phyloP scores from a whole-genome alignment of 2,329 filamentous ascomycete genomes.

The Hirsutella thompsonii region DNA sequence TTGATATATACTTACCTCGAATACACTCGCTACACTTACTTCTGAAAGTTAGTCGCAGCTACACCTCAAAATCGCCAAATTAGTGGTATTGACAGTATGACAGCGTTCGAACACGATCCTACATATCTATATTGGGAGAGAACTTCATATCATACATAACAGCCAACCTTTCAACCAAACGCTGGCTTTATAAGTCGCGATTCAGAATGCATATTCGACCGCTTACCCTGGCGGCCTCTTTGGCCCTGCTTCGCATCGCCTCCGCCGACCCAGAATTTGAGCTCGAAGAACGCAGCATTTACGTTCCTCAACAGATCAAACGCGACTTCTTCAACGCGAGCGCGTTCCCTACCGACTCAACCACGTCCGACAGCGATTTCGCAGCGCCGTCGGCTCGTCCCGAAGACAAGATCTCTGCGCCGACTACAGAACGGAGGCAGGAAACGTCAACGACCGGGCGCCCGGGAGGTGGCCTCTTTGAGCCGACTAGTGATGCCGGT shows the following conservation, averaged over 20 bases:
- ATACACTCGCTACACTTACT: conserved; percentile 41
- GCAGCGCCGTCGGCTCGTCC: too few species aligned
- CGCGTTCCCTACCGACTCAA: conserved; percentile 15
- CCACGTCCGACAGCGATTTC: conserved; percentile 5
- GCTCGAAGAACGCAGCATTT: conserved; percentile 35
- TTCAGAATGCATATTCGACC: conserved; percentile 36
- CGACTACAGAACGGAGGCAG: too few species aligned
- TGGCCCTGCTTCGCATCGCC: conserved; percentile 32
- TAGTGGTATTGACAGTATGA: background rate
- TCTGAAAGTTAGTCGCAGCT: conserved; percentile 29
- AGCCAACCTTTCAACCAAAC: background rate
- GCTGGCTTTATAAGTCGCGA: background rate
- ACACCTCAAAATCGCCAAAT: background rate
- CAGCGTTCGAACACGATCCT: conserved; percentile 4
- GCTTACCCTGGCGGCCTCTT: conserved; percentile 26
- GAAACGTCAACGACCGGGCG: too few species aligned
- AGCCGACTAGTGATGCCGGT: too few species aligned
- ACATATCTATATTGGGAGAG: background rate
- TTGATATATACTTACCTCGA: conserved; percentile 39
- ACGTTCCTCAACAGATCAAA: conserved; percentile 44
- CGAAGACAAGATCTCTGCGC: too few species aligned
- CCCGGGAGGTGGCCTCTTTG: too few species aligned
- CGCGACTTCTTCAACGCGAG: conserved; percentile 33
- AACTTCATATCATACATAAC: background rate
- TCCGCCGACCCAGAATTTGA: conserved; percentile 22